Conservation (phyloP, 1,139 yeast species). For the Eremothecium gossypii region DNA sequence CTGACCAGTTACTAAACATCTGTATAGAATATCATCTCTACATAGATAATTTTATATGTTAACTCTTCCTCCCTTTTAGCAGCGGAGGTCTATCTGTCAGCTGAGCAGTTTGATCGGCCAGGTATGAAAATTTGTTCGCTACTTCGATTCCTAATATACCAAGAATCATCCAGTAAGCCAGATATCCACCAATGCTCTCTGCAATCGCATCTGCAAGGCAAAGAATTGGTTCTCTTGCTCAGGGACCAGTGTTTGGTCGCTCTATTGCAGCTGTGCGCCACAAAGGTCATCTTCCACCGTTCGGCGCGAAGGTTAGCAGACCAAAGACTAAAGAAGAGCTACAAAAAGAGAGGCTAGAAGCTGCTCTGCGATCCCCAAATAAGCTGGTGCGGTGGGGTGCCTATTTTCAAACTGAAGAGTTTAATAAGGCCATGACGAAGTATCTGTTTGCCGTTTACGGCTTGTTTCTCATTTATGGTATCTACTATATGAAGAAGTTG, state of each 20-base stretch:
- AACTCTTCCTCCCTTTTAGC: too few species aligned
- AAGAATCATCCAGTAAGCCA: too few species aligned
- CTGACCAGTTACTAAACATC: neutral
- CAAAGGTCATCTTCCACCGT: neutral
- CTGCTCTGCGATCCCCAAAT: slow-evolving; percentile 27
- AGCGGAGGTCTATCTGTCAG: too few species aligned
- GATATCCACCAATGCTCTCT: too few species aligned
- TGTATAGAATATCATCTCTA: neutral
- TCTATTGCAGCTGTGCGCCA: neutral
- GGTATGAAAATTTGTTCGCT: too few species aligned
- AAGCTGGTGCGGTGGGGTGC: slow-evolving; percentile 40
- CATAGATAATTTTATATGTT: too few species aligned
- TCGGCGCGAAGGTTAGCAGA: neutral
- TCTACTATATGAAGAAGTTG: slow-evolving; percentile 57
- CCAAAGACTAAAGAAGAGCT: slow-evolving; percentile 27
- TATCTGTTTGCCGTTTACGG: slow-evolving; percentile 52
- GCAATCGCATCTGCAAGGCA: too few species aligned
- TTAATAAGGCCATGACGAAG: slow-evolving; percentile 40
- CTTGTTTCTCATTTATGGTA: slow-evolving; percentile 48
- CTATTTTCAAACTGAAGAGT: slow-evolving; percentile 35
- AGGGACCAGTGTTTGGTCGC: too few species aligned
- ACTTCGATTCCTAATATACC: too few species aligned
- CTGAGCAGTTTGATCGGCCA: too few species aligned
- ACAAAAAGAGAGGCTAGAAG: slow-evolving; percentile 28
- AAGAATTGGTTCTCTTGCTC: too few species aligned